Evolutionary conservation across 306 rosid species (phyloP).

Genomic region (Biancaea sappan): DNA sequence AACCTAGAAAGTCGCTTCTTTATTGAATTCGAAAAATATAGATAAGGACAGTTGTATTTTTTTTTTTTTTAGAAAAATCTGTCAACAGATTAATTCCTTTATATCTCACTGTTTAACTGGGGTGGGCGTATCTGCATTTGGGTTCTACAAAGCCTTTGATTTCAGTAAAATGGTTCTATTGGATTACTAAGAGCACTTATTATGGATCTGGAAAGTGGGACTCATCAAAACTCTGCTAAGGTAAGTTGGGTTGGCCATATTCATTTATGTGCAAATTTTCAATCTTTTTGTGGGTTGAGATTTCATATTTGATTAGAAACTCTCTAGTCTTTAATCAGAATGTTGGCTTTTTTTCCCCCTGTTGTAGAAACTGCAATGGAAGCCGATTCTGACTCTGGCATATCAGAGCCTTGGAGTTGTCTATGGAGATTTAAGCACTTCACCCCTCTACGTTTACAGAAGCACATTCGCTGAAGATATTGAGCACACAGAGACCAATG

Average conservation of each 20-base stretch:
- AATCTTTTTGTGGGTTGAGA: neutral
- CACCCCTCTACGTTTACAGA: constrained; percentile 82
- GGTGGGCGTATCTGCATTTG: constrained; percentile 32
- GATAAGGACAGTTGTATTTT: neutral
- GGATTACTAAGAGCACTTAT: constrained; percentile 38
- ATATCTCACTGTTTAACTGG: constrained; percentile 3
- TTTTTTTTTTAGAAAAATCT: neutral
- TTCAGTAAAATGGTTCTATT: constrained; percentile 45
- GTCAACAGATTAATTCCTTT: neutral
- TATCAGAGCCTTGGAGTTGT: constrained; percentile 97
- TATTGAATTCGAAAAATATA: neutral
- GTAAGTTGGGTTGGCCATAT: constrained; percentile 47
- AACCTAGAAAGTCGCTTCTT: constrained; percentile 42
- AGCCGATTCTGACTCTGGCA: constrained; percentile 72
- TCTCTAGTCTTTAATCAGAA: constrained; percentile 23
- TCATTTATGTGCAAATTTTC: constrained; percentile 26
- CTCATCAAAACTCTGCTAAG: constrained; percentile 50
- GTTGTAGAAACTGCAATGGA: constrained; percentile 83
- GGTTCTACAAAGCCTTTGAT: constrained; percentile 25
- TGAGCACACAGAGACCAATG: constrained; percentile 56
- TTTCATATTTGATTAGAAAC: constrained; percentile 27
- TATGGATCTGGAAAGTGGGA: constrained; percentile 84
- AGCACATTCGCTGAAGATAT: constrained; percentile 84
- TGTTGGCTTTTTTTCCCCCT: neutral
- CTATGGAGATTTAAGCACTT: constrained; percentile 93